Evolutionary conservation across 345 rosid genomes (phyloP), one percentile per base, ranked within the genome.

Genomic region (Lagerstroemia speciosa): DNA sequence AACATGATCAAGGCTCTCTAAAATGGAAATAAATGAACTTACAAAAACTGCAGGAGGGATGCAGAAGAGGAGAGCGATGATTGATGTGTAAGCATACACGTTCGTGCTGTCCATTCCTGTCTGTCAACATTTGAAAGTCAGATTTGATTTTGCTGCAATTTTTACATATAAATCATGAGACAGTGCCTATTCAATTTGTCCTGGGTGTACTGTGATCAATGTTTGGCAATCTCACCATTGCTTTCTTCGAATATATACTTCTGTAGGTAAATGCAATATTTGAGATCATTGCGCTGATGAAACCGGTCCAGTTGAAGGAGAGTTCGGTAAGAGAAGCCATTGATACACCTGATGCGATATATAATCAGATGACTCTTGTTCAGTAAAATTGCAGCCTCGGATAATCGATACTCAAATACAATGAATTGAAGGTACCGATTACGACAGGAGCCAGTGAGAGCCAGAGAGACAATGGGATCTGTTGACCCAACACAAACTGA

Each of bases 71-170:
- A 94, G 96, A 52, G 97, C 97, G 6, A 89, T 88, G 73, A 94
- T 89, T 65, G 99, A 91, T 75, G 89, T 94, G 84, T 89, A 94
- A 71, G 97, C 97, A 63, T 91, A 94, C 32, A 91, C 11, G 69
- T 94, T 91, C 33, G 97, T 94, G 78, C 93, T 94, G 86, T 94
- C 99, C 97, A 94, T 94, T 70, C 85, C 97, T 64, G 99, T 94
- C 96, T 91, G 89, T 83, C 52, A 27, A 27, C 1, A 58, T 27
- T 58, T 58, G 27, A 20, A 53, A 17, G 60, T 53, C 30, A 26
- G 60, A 7, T 53, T 20, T 5, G 24, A 8, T 53, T 26, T 46
- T 46, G 53, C 53, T 46, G 7, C n/a, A 19, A 46, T 19, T 16
- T 46, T 19, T 46, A 2, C n/a, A 19, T 3, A 19, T 46, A n/a